Conservation (phyloP, 257 asterid species). For the Gardenia jasminoides region DNA sequence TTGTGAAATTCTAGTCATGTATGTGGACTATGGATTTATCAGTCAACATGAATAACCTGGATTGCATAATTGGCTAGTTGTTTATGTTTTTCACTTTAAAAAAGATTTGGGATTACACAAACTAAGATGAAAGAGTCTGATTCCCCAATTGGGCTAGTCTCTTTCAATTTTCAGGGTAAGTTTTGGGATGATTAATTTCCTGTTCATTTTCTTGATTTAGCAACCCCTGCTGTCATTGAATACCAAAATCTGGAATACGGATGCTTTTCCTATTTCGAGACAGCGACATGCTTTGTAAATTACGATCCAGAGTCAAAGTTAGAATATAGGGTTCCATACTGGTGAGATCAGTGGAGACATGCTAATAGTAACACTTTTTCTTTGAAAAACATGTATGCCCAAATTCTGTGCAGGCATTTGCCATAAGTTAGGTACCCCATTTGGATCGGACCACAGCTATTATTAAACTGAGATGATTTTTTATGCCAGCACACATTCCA, state of each 20-base stretch:
- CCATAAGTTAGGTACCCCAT: too few relatives aligned
- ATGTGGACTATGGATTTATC: too few relatives aligned
- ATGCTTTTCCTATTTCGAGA: slow-evolving; percentile 10
- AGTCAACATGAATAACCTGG: too few relatives aligned
- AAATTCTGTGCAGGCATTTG: too few relatives aligned
- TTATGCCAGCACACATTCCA: slow-evolving; percentile 19
- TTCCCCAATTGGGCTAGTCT: background rate
- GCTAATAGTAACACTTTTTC: background rate
- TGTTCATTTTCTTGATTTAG: slow-evolving; percentile 3
- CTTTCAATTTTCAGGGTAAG: background rate
- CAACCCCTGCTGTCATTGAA: slow-evolving; percentile 5
- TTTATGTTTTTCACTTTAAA: too few relatives aligned
- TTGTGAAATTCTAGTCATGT: too few relatives aligned
- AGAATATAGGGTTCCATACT: slow-evolving; percentile 17
- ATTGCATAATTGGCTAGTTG: too few relatives aligned
- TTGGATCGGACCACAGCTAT: slow-evolving; percentile 6
- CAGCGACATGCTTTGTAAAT: background rate
- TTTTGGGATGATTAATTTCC: background rate
- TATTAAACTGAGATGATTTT: slow-evolving; percentile 3
- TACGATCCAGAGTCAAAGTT: slow-evolving; percentile 9
- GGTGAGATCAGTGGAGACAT: slow-evolving; percentile 3
- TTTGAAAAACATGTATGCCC: background rate
- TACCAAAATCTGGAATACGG: slow-evolving; percentile 7
- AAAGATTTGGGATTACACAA: too few relatives aligned
- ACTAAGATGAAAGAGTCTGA: background rate